Evolutionary conservation across 2,329 filamentous ascomycete genomes (phyloP).

Genomic region (Ramularia collo-cygni): DNA sequence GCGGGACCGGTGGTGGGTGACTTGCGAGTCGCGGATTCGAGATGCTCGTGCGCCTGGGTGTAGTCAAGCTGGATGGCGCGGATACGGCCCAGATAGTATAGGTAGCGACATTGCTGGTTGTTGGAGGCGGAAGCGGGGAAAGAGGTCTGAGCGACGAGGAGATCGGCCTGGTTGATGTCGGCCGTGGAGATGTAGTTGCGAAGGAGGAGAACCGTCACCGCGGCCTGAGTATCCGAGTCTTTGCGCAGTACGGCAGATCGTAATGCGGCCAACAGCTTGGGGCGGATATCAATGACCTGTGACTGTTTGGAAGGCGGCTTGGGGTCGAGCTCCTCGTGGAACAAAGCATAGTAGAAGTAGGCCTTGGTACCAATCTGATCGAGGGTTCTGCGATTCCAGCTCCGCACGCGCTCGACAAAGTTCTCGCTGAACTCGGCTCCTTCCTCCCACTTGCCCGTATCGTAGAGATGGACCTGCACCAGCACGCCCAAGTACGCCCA

Average conservation of each 20-base stretch:
- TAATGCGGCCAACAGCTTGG: constrained; percentile 77
- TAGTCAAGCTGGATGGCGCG: constrained; percentile 94
- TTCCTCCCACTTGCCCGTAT: constrained; percentile 70
- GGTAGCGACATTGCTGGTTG: constrained; percentile 94
- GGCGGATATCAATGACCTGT: constrained; percentile 77
- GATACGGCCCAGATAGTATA: constrained; percentile 96
- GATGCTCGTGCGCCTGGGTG: constrained; percentile 90
- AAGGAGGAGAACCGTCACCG: constrained; percentile 87
- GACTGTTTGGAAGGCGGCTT: constrained; percentile 84
- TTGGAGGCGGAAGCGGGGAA: constrained; percentile 93
- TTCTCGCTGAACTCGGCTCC: constrained; percentile 79
- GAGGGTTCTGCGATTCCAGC: constrained; percentile 84
- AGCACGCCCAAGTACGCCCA: constrained; percentile 34
- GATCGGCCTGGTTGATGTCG: constrained; percentile 92
- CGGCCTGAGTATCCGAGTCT: constrained; percentile 94
- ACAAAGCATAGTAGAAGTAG: constrained; percentile 96
- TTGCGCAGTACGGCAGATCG: constrained; percentile 94
- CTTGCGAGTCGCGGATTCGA: constrained; percentile 90
- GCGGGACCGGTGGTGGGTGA: constrained; percentile 84
- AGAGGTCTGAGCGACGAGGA: constrained; percentile 89
- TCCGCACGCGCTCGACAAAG: constrained; percentile 77
- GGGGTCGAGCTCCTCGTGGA: constrained; percentile 84
- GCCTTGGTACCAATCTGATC: constrained; percentile 91
- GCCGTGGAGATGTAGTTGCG: constrained; percentile 95
- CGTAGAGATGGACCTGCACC: constrained; percentile 68